Evolutionary conservation across 2,329 filamentous ascomycete species (phyloP).

Genomic region (Madurella fahalii): DNA sequence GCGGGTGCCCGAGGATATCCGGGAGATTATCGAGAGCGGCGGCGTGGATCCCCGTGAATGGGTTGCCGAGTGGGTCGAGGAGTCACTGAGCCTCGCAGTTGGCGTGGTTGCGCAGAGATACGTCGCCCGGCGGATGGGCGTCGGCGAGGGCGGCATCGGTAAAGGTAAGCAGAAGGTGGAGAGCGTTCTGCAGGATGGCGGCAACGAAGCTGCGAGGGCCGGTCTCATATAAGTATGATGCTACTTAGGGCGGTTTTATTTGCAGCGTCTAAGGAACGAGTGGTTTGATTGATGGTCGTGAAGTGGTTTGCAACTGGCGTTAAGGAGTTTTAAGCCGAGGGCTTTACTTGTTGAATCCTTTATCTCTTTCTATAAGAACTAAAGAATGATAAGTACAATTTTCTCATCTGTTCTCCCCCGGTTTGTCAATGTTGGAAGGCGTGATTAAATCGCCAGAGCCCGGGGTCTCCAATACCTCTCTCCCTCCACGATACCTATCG

Average conservation of each 20-base stretch:
- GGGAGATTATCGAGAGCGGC: conserved; percentile 71
- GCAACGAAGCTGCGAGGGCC: conserved; percentile 57
- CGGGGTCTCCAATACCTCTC: too few species aligned
- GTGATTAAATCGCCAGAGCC: too few species aligned
- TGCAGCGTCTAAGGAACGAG: background rate
- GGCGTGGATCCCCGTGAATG: conserved; percentile 91
- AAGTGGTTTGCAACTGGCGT: background rate
- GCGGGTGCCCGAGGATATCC: conserved; percentile 75
- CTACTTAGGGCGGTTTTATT: background rate
- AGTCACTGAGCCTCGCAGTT: conserved; percentile 70
- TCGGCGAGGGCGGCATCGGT: conserved; percentile 70
- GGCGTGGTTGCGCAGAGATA: conserved; percentile 92
- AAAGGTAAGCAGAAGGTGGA: conserved; percentile 59
- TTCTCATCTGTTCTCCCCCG: background rate
- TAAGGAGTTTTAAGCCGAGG: background rate
- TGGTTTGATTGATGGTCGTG: background rate
- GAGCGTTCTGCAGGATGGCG: conserved; percentile 52
- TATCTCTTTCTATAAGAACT: background rate
- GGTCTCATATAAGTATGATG: conserved; percentile 42
- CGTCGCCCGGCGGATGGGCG: conserved; percentile 91
- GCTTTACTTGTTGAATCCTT: background rate
- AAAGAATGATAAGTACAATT: background rate
- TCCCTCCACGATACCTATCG: too few species aligned
- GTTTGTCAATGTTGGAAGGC: too few species aligned
- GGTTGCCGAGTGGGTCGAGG: conserved; percentile 97